Evolutionary conservation across 192 early-diverging fungal species (phyloP), one percentile per base, ranked within the genome.

Genomic region (Polychytrium aggregatum): DNA sequence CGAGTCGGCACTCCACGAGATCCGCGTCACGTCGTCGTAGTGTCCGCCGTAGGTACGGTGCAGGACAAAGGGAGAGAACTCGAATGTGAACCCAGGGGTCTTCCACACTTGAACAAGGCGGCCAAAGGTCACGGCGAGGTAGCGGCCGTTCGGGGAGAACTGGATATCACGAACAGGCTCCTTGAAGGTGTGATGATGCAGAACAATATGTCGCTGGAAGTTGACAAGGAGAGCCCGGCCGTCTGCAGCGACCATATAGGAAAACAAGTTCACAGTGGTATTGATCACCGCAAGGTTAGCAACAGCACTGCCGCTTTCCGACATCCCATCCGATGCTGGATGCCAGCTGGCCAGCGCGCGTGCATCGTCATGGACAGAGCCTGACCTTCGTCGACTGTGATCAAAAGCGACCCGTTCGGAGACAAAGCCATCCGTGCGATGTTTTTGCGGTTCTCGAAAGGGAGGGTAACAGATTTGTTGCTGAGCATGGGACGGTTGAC

Each of bases 91-190:
- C 46, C 89, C 87, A 24, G 97, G 97, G 21, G 92, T 85, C 56
- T 78, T 74, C 92, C 92, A 97, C 26, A 96, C 70, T 57, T 95
- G 82, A 37, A 94, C 65, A 26, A 78, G 70, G 53, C 84, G 86
- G 50, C 85, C 92, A 43, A 86, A 70, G 0, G 90, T 83, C 1
- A 94, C 84, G 0, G 85, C 94, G 70, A 99, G 78, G 45, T 64
- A 83, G 42, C 75, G 71, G 44, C 92, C 91, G 62, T 99, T 80
- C 10, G 94, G 92, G 49, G 83, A 87, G 71, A 99, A 99, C 63
- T 83, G 71, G 43, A 90, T 72, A 47, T 87, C 85, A n/a, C 66
- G 62, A 35, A 92, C 85, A 26, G 71, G 76, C 28, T 53, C 69
- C 56, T 92, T 88, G 55, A 97, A 88, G 62, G 88, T 84, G 65